These are phyloP conservation scores for Corniculantispora saksenae DNA, from an alignment of 2,329 filamentous ascomycete species.

Conservation along the genomic window DNA sequence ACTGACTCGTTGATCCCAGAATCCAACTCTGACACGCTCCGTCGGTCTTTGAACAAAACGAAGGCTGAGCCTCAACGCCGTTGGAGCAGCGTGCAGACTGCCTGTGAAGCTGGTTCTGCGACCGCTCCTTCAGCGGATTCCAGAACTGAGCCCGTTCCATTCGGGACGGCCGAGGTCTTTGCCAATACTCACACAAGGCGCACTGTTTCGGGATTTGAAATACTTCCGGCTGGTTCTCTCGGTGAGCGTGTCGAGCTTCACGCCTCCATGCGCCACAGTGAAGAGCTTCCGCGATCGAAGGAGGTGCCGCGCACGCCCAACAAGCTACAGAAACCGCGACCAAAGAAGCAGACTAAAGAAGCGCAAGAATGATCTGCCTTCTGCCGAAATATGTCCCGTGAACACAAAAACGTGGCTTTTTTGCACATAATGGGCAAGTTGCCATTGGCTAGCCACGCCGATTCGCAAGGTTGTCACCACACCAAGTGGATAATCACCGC, in stretches of 20 bases:
- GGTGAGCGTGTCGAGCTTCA: constrained; percentile 13
- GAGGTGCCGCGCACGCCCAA: constrained; percentile 4
- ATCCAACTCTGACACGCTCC: neutral
- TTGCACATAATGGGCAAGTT: neutral
- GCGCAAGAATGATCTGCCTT: neutral
- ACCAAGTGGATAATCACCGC: neutral
- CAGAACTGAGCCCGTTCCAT: neutral
- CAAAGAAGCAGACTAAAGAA: neutral
- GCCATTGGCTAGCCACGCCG: neutral
- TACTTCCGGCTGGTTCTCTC: constrained; percentile 16
- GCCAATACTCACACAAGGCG: constrained; percentile 9
- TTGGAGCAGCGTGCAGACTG: neutral
- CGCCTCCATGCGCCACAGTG: neutral
- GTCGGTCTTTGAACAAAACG: neutral
- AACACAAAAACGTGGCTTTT: neutral
- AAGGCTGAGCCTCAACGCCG: neutral
- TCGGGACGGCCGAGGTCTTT: constrained; percentile 11
- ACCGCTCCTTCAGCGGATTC: neutral
- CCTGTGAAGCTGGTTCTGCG: neutral
- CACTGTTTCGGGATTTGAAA: constrained; percentile 16
- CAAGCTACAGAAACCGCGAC: constrained; percentile 13
- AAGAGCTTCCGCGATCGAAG: neutral
- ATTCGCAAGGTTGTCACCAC: neutral
- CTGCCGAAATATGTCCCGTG: neutral
- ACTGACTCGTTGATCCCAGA: neutral